Evolutionary conservation across 1,284 basidiomycete genomes (phyloP).

Genomic region (Puccinia sorghi): DNA sequence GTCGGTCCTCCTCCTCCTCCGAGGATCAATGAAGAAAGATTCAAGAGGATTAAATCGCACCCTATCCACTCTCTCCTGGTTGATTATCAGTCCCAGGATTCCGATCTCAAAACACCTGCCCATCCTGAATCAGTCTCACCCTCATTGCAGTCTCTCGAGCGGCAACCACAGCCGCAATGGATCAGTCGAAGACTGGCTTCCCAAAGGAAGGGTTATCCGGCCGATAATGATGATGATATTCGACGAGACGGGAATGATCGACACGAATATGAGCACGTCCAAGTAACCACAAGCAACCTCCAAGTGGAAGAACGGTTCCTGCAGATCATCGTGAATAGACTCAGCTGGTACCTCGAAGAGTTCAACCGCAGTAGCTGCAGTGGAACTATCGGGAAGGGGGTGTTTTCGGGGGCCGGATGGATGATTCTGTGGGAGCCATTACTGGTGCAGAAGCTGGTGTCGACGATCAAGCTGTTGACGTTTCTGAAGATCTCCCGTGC

Average conservation of each 20-base stretch:
- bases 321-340: not conserved
- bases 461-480: not conserved
- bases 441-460: not conserved
- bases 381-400: not conserved
- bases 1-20: not conserved
- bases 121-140: no score
- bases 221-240: not conserved
- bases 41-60: not conserved
- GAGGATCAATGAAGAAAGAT: not conserved
- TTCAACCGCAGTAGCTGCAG: not conserved
- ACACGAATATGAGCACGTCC: not conserved
- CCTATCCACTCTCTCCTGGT: not conserved
- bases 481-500: not conserved
- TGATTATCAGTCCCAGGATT: not conserved
- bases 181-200: not conserved
- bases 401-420: not conserved
- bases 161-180: not conserved
- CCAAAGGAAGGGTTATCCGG: not conserved
- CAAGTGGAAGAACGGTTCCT: not conserved
- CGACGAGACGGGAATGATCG: not conserved
- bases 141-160: not conserved
- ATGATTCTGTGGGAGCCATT: slow-evolving; percentile 12
- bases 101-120: not conserved
- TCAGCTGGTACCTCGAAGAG: slow-evolving; percentile 9
- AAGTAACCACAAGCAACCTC: not conserved